Conservation (phyloP, 148 eudicot genomes). For the Spergularia bocconei region DNA sequence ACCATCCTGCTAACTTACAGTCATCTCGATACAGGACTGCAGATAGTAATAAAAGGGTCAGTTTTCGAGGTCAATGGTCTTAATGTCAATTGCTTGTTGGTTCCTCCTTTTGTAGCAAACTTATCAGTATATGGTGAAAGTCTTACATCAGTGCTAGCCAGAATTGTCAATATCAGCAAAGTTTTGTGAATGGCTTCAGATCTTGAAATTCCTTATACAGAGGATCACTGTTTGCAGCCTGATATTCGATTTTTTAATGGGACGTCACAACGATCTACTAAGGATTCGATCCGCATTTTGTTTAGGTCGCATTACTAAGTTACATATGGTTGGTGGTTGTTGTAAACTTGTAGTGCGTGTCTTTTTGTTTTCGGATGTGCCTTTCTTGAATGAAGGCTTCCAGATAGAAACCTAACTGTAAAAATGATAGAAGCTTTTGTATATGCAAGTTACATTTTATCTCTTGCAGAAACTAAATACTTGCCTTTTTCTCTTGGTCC, state of each 20-base stretch:
- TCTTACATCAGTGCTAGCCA: no score
- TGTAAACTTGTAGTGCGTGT: not conserved
- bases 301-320: not conserved
- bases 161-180: not conserved
- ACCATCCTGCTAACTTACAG: constrained; percentile 31
- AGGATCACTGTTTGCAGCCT: constrained; percentile 4
- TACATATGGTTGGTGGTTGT: not conserved
- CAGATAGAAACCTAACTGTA: not conserved
- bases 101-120: not conserved
- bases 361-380: not conserved
- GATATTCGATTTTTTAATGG: no score
- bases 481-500: not conserved
- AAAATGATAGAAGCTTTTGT: not conserved
- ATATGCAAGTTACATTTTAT: not conserved
- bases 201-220: not conserved
- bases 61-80: constrained; percentile 33
- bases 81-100: not conserved
- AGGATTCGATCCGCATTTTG: constrained; percentile 6
- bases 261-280: not conserved
- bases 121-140: not conserved
- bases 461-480: not conserved
- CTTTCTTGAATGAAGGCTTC: constrained; percentile 3
- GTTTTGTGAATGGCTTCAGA: not conserved
- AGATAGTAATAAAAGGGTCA: constrained; percentile 37
- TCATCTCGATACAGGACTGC: constrained; percentile 36